Conservation (phyloP, 2,329 filamentous ascomycete genomes). For the Diaporthe sp. region DNA sequence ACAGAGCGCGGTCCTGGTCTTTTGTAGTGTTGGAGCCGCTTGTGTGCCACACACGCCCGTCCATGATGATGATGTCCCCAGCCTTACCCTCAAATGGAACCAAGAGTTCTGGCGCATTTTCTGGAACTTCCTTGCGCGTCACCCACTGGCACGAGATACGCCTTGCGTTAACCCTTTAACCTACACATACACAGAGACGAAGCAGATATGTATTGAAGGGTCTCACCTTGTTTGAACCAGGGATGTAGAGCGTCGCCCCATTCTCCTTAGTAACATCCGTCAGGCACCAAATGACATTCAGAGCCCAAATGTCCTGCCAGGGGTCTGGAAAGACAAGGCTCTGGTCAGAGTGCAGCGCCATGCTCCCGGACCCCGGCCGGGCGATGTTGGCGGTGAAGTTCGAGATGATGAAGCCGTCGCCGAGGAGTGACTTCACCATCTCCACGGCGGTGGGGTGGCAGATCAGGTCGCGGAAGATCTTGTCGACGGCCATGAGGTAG, state of each 20-base stretch:
- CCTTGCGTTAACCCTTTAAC: accelerated
- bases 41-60: constrained; percentile 48
- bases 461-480: constrained; percentile 36
- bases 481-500: constrained; percentile 36
- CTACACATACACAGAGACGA: background rate
- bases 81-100: constrained; percentile 46
- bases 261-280: constrained; percentile 44
- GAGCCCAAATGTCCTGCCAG: constrained; percentile 40
- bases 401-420: constrained; percentile 44
- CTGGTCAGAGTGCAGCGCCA: constrained; percentile 48
- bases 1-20: constrained; percentile 45
- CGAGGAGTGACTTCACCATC: constrained; percentile 42
- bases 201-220: background rate
- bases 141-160: background rate
- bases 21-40: constrained; percentile 45
- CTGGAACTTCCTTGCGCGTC: constrained; percentile 32
- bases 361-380: constrained; percentile 43
- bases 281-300: constrained; percentile 46
- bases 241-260: constrained; percentile 40
- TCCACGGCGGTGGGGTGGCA: constrained; percentile 34
- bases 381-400: constrained; percentile 51
- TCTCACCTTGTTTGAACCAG: constrained; percentile 35
- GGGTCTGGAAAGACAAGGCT: constrained; percentile 46
- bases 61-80: constrained; percentile 46
- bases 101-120: constrained; percentile 42